Conservation (phyloP, 331 rosid genomes). For the Malus hybrid region DNA sequence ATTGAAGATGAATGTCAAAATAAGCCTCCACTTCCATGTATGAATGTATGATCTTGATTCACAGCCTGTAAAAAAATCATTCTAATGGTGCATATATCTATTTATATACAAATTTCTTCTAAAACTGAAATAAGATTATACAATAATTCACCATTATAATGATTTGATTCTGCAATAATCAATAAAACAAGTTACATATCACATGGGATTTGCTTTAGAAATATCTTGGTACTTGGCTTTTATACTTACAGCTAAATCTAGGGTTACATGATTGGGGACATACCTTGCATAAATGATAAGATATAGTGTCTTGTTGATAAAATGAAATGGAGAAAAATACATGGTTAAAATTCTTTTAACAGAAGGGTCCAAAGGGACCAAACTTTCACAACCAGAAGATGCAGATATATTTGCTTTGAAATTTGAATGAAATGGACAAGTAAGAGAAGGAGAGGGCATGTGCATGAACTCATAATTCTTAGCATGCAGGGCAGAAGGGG, state of each 20-base stretch:
- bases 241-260: not conserved
- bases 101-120: not conserved
- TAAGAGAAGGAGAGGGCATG: conserved; percentile 9
- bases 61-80: not conserved
- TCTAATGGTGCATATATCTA: too few species aligned
- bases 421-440: conserved; percentile 33
- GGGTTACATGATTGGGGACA: not conserved
- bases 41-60: not conserved
- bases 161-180: not conserved
- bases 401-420: conserved; percentile 18
- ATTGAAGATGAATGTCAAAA: too few species aligned
- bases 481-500: conserved; percentile 23
- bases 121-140: not conserved
- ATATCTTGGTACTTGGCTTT: not conserved
- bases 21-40: not conserved
- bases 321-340: not conserved
- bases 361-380: not conserved
- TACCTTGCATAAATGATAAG: not conserved
- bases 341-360: not conserved
- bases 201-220: not conserved
- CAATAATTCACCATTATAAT: not conserved
- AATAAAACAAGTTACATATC: not conserved
- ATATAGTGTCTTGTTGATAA: not conserved
- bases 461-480: conserved; percentile 44
- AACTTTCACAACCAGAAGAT: not conserved